phyloP scores from a whole-genome alignment of 2,329 filamentous ascomycete species.

The Fusarium subtropicale region DNA sequence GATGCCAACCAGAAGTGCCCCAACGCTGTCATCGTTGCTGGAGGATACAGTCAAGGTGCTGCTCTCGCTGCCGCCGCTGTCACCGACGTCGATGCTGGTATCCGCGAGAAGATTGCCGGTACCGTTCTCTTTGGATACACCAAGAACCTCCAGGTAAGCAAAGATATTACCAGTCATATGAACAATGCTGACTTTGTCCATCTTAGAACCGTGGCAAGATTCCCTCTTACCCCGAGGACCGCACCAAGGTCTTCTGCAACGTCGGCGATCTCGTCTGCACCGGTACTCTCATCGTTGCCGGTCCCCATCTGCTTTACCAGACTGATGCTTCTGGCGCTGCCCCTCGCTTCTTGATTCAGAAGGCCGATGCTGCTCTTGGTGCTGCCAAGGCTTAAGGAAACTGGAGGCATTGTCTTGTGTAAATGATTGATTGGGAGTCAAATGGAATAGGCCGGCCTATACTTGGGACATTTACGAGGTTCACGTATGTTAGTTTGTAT shows the following conservation, averaged over 20 bases:
- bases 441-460: slow-evolving; percentile 18
- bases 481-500: background rate
- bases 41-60: slow-evolving; percentile 57
- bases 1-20: slow-evolving; percentile 58
- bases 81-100: slow-evolving; percentile 46
- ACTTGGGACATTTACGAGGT: slow-evolving; percentile 11
- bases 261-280: slow-evolving; percentile 52
- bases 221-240: slow-evolving; percentile 51
- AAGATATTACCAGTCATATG: background rate
- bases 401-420: background rate
- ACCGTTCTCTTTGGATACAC: slow-evolving; percentile 57
- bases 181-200: background rate
- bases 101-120: slow-evolving; percentile 53
- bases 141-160: slow-evolving; percentile 53
- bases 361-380: slow-evolving; percentile 23
- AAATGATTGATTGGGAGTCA: background rate
- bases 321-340: slow-evolving; percentile 8
- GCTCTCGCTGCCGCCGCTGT: slow-evolving; percentile 58
- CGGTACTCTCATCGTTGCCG: slow-evolving; percentile 50
- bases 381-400: slow-evolving; percentile 1
- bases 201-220: slow-evolving; percentile 50
- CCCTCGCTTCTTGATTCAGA: slow-evolving; percentile 34
- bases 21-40: slow-evolving; percentile 56
- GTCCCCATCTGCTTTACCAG: slow-evolving; percentile 30
- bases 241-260: slow-evolving; percentile 55